Evolutionary conservation across 768 basidiomycete species (phyloP).

Genomic region (Holtermannia corniformis): DNA sequence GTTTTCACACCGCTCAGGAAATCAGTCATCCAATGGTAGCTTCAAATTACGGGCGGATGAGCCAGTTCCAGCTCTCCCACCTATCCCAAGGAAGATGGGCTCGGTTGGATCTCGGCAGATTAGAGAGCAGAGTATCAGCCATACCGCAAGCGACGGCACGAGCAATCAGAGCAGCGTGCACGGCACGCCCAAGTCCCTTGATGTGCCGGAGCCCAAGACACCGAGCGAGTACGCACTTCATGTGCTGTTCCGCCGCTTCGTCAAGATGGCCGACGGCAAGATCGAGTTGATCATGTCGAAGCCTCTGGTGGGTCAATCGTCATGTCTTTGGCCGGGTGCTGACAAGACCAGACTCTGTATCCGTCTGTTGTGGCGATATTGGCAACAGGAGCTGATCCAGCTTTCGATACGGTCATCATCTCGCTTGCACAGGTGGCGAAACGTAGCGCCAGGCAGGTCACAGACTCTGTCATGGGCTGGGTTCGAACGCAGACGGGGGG

Average conservation of each 20-base stretch:
- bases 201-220: constrained; percentile 65
- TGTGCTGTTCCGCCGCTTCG: constrained; percentile 79
- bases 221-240: constrained; percentile 83
- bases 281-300: constrained; percentile 65
- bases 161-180: constrained; percentile 9
- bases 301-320: constrained; percentile 50
- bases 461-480: constrained; percentile 83
- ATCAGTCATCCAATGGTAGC: constrained; percentile 20
- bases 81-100: constrained; percentile 24
- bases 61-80: constrained; percentile 26
- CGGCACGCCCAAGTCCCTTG: constrained; percentile 46
- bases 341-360: constrained; percentile 54
- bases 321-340: background rate
- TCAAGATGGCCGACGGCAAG: constrained; percentile 65
- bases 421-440: constrained; percentile 78
- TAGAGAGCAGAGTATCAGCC: too few relatives aligned
- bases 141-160: constrained; percentile 20
- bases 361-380: constrained; percentile 57
- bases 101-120: constrained; percentile 17
- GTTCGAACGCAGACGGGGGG: constrained; percentile 61
- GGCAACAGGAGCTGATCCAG: constrained; percentile 61
- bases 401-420: constrained; percentile 75
- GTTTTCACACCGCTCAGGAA: constrained; percentile 17
- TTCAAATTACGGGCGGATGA: constrained; percentile 24
- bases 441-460: constrained; percentile 70